Percentiles rank a stretch among this genome's conserved stretches.
These are phyloP conservation scores for Blastocystis sp. DNA, from an alignment of 352 stramenopile species.

Conservation along the genomic window DNA sequence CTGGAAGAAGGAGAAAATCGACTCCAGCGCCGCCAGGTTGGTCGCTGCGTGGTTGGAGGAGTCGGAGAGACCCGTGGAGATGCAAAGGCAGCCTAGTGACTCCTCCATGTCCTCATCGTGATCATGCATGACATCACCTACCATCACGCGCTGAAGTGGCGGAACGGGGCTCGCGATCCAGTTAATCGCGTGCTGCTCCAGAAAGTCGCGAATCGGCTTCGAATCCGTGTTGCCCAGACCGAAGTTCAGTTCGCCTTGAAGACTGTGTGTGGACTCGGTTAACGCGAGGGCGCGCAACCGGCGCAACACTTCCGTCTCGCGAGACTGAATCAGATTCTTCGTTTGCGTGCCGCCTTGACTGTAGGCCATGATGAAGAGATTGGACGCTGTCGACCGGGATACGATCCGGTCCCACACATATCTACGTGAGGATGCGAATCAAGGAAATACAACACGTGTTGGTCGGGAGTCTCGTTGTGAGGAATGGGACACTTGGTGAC, in stretches of 20 bases:
- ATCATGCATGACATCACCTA: background rate
- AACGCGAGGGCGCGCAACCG: constrained; percentile 73
- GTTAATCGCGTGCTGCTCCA: constrained; percentile 76
- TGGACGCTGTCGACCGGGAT: constrained; percentile 64
- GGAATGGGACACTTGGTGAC: constrained; percentile 67
- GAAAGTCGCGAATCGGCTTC: constrained; percentile 60
- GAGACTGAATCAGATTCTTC: constrained; percentile 75
- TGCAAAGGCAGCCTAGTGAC: constrained; percentile 41
- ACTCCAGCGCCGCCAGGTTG: constrained; percentile 15
- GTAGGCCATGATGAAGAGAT: constrained; percentile 75
- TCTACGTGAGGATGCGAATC: background rate
- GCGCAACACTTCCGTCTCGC: constrained; percentile 72
- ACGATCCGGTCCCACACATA: constrained; percentile 71
- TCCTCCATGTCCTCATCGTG: constrained; percentile 41
- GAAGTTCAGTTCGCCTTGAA: constrained; percentile 46
- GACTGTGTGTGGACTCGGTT: constrained; percentile 70
- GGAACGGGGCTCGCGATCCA: constrained; percentile 66
- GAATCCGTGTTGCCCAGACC: constrained; percentile 18
- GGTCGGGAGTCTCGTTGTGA: constrained; percentile 70
- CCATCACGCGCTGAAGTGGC: background rate
- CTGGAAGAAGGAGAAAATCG: constrained; percentile 54
- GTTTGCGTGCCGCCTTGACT: constrained; percentile 74
- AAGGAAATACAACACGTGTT: constrained; percentile 71
- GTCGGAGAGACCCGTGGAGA: background rate
- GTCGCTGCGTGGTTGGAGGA: constrained; percentile 24